Conservation (phyloP, 2,329 filamentous ascomycete species). For the Nemania diffusa region DNA sequence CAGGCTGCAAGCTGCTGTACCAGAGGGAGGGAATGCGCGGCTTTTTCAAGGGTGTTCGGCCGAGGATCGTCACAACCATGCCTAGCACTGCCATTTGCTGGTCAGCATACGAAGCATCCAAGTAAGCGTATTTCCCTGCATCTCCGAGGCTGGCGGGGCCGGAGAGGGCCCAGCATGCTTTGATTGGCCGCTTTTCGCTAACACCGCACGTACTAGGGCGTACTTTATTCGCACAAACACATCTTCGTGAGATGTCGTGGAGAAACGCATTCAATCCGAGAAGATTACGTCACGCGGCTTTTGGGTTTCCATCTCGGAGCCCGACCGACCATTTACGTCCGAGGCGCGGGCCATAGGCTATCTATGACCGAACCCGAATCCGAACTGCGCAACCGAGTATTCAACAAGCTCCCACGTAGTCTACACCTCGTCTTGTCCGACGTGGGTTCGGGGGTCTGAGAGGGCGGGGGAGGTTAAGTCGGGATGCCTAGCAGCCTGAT, state of each 20-base stretch:
- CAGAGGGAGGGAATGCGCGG: conserved; percentile 84
- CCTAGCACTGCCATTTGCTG: conserved; percentile 99
- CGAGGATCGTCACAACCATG: conserved; percentile 94
- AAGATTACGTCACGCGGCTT: conserved; percentile 15
- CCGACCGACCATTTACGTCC: conserved; percentile 20
- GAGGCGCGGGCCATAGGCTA: conserved; percentile 8
- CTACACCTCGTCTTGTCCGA: conserved; percentile 5
- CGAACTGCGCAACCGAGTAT: conserved; percentile 4
- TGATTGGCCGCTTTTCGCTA: conserved; percentile 27
- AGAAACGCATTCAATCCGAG: conserved; percentile 4
- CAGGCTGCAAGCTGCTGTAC: conserved; percentile 84
- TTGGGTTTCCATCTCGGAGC: conserved; percentile 1
- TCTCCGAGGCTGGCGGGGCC: not conserved
- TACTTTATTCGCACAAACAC: conserved; percentile 50
- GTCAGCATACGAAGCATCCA: conserved; percentile 78
- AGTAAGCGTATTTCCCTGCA: conserved; percentile 58
- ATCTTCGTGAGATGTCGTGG: conserved; percentile 38
- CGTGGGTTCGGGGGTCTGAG: conserved; percentile 3
- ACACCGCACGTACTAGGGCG: conserved; percentile 41
- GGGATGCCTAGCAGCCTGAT: not conserved
- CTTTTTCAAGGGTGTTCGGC: conserved; percentile 93
- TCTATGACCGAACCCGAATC: conserved; percentile 17
- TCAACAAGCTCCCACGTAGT: conserved; percentile 13
- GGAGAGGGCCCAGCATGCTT: not conserved
- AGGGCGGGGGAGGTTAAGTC: not conserved